These are phyloP conservation scores for Dactylonectria estremocensis DNA, from an alignment of 2,329 filamentous ascomycete genomes.

Conservation along the genomic window DNA sequence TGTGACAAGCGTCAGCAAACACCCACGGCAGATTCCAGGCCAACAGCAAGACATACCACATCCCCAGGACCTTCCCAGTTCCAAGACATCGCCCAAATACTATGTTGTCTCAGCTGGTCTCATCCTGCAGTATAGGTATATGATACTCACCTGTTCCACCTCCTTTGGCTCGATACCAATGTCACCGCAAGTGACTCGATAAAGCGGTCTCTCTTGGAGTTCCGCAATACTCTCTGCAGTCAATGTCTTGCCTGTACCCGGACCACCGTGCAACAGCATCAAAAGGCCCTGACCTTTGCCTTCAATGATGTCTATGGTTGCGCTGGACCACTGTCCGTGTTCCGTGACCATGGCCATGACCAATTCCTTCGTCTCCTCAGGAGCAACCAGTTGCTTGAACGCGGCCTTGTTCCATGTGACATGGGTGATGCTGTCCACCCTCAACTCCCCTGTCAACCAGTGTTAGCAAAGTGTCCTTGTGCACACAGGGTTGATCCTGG, in stretches of 20 bases:
- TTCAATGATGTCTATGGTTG: slow-evolving; percentile 18
- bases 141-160: slow-evolving; percentile 24
- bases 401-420: slow-evolving; percentile 34
- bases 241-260: slow-evolving; percentile 30
- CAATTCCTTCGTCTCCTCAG: slow-evolving; percentile 21
- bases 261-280: slow-evolving; percentile 22
- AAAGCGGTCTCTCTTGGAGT: slow-evolving; percentile 34
- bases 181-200: slow-evolving; percentile 38
- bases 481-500: too few relatives aligned
- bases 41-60: slow-evolving; percentile 19
- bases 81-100: slow-evolving; percentile 34
- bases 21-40: too few relatives aligned
- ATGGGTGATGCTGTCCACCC: slow-evolving; percentile 19
- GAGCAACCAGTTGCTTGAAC: slow-evolving; percentile 29
- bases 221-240: slow-evolving; percentile 39
- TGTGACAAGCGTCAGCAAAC: neutral
- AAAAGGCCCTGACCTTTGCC: slow-evolving; percentile 25
- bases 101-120: slow-evolving; percentile 3
- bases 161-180: slow-evolving; percentile 38
- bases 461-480: neutral
- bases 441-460: neutral
- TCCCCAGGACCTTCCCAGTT: slow-evolving; percentile 35
- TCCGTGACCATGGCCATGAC: slow-evolving; percentile 30
- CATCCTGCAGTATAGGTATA: rapidly evolving
- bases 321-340: slow-evolving; percentile 21